These are phyloP conservation scores for Jatropha podagrica DNA, from an alignment of 441 rosid species.

Conservation along the genomic window DNA sequence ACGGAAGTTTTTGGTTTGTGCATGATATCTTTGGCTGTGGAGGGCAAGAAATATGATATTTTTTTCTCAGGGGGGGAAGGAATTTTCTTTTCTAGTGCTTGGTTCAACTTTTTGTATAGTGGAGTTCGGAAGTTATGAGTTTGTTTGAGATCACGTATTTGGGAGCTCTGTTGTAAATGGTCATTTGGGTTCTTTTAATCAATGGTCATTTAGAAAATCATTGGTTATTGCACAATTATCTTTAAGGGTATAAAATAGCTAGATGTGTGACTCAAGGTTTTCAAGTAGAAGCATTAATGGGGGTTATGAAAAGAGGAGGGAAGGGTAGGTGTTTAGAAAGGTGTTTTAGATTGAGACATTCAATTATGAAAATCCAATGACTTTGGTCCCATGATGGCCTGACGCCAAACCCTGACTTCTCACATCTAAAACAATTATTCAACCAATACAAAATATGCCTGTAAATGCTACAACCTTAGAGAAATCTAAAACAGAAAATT, in stretches of 20 bases:
- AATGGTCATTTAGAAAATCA: too few species aligned
- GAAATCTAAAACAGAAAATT: too few species aligned
- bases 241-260: background rate
- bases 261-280: background rate
- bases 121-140: background rate
- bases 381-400: background rate
- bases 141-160: background rate
- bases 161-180: background rate
- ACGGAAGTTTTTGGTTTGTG: background rate
- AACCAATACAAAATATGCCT: too few species aligned
- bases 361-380: background rate
- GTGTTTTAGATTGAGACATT: background rate
- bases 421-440: too few species aligned
- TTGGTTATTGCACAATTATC: background rate
- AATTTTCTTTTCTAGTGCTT: background rate
- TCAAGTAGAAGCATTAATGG: background rate
- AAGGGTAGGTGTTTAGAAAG: background rate
- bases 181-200: too few species aligned
- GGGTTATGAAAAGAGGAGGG: background rate
- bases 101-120: background rate
- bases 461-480: too few species aligned
- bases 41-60: background rate
- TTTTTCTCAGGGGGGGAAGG: background rate
- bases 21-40: background rate
- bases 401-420: too few species aligned